Base-by-base conservation (phyloP, 495 filamentous ascomycete genomes). In the Trichocladium uniseriatum region DNA sequence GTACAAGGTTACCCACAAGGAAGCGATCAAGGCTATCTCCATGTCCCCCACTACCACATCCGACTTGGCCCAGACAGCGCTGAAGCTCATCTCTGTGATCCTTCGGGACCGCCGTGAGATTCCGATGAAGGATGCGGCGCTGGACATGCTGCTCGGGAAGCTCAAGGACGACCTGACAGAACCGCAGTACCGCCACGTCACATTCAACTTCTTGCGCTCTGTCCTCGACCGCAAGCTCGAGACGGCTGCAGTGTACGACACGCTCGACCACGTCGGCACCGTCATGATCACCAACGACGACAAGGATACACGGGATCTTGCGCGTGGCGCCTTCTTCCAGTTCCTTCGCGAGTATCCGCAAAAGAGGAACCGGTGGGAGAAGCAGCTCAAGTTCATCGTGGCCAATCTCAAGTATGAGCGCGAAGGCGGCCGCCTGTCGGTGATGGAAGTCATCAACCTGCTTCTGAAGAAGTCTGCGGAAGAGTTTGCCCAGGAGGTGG, bases 221-320 rank as follows among this genome's bases (percentile, higher is more conserved):
- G 80, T 97, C 35, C 79, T 97, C 67, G 80, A 83, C 19, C 76
- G 89, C 20, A 94, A 87, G 64, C 72, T 95, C 41, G 73, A 94
- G 47, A 88, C 94, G 39, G 79, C 89, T 1, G 80, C 86, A 40
- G 81, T 97, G 41, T 98, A 97, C 64, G 90, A 97, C 55, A 80
- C 85, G 13, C 77, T 94, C 43, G 92, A 98, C 58, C 77, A 83
- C 54, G 81, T 96, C 28, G 86, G 87, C 20, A 79, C 74, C n/a
- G 83, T 97, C 66, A 95, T 97, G 90, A 86, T 98, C 49, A 95
- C 86, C 20, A 96, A 95, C 64, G 84, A 94, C 48, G 89, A 89
- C 54, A 81, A 83, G 55, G 79, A 81, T 52, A 85, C 90, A 3
- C 78, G 91, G 36, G 89, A 95, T 57, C 68, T 91, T 29, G 90